Conservation (phyloP, 768 basidiomycete genomes). For the Tulasnella sp. region DNA sequence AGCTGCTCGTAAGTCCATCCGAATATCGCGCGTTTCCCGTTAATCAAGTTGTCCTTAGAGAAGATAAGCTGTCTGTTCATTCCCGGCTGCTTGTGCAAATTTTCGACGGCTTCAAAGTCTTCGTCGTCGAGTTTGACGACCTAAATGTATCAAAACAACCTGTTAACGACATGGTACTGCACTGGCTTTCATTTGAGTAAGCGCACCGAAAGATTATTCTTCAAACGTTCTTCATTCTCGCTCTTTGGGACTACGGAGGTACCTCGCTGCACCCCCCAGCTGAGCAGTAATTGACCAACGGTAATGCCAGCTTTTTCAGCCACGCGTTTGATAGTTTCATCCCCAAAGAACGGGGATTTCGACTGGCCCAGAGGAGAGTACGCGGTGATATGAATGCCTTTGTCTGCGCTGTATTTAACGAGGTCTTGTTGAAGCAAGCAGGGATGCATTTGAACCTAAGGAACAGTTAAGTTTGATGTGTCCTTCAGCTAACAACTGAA, state of each 20-base stretch:
- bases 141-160: no score
- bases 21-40: neutral
- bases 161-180: no score
- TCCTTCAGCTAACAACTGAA: no score
- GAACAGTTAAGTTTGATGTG: no score
- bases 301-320: constrained; percentile 46
- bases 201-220: neutral
- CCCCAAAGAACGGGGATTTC: constrained; percentile 21
- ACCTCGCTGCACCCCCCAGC: constrained; percentile 66
- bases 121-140: no score
- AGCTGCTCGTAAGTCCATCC: neutral
- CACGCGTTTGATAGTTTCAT: constrained; percentile 40
- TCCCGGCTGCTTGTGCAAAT: neutral
- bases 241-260: constrained; percentile 80
- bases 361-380: constrained; percentile 51
- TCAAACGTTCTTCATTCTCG: constrained; percentile 37
- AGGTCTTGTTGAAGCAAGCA: constrained; percentile 65
- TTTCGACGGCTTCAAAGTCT: neutral
- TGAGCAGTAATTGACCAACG: constrained; percentile 70
- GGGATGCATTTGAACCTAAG: constrained; percentile 68
- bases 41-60: no score
- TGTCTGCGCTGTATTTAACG: constrained; percentile 52
- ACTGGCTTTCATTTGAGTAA: no score
- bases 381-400: constrained; percentile 59
- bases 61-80: neutral